Evolutionary conservation across 1,284 basidiomycete genomes (phyloP).

Genomic region (Porodaedalea pini): DNA sequence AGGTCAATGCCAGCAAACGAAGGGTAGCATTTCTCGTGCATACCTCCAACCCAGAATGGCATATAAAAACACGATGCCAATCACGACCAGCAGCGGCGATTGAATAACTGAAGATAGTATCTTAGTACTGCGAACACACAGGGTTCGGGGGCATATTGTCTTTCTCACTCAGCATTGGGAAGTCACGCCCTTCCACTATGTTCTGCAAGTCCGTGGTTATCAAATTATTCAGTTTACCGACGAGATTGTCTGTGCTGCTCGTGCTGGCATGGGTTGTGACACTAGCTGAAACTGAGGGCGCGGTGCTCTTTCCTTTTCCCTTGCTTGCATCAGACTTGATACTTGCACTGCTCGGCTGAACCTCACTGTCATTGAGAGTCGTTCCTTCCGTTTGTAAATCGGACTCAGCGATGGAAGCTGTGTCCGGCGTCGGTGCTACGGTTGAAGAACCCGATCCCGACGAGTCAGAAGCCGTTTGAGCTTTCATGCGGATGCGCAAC

Average conservation of each 20-base stretch:
- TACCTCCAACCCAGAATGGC: slow-evolving; percentile 41
- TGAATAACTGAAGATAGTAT: slow-evolving; percentile 28
- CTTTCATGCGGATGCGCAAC: slow-evolving; percentile 62
- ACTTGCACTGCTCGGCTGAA: slow-evolving; percentile 27
- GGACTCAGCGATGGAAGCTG: slow-evolving; percentile 27
- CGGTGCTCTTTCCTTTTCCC: slow-evolving; percentile 25
- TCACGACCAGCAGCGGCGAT: slow-evolving; percentile 42
- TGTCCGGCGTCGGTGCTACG: slow-evolving; percentile 28
- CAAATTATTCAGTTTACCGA: slow-evolving; percentile 60
- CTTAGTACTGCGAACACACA: not conserved
- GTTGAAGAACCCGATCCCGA: slow-evolving; percentile 21
- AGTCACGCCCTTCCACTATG: slow-evolving; percentile 42
- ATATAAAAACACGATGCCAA: slow-evolving; percentile 43
- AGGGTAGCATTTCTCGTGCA: not conserved
- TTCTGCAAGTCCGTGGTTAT: slow-evolving; percentile 49
- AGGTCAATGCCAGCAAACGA: not conserved
- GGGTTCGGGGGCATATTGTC: not conserved
- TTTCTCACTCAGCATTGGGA: slow-evolving; percentile 33
- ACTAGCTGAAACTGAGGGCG: not conserved
- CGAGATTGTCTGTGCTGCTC: slow-evolving; percentile 35
- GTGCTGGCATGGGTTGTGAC: not conserved
- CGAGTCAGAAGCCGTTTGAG: slow-evolving; percentile 35
- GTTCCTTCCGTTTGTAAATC: slow-evolving; percentile 19
- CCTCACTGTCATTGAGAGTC: slow-evolving; percentile 4
- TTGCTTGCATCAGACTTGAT: slow-evolving; percentile 26